Evolutionary conservation across 352 stramenopile species (phyloP).

Genomic region (Aphanomyces cochlioides): DNA sequence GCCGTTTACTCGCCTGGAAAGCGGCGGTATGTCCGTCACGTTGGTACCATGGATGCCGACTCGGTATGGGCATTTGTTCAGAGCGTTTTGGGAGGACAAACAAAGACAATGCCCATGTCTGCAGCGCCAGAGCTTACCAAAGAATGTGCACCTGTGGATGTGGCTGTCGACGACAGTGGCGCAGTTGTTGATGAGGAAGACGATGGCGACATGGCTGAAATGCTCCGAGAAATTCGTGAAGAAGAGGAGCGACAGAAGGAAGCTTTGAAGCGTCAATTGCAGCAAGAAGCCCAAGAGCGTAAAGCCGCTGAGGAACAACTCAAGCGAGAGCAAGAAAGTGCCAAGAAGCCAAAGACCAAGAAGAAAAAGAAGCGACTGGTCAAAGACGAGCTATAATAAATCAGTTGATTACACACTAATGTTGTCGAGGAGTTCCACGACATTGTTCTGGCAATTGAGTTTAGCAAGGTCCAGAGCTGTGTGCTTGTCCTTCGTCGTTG

Average conservation of each 20-base stretch:
- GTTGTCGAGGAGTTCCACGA: constrained; percentile 1
- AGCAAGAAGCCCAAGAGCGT: constrained; percentile 36
- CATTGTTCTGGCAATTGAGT: not conserved
- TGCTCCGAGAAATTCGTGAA: constrained; percentile 68
- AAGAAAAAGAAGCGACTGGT: constrained; percentile 45
- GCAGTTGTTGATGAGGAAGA: constrained; percentile 38
- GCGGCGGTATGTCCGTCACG: constrained; percentile 62
- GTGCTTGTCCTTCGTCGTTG: constrained; percentile 21
- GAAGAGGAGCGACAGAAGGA: constrained; percentile 62
- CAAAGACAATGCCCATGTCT: constrained; percentile 48
- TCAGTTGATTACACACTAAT: not conserved
- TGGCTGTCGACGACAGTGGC: constrained; percentile 48
- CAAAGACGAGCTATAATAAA: constrained; percentile 51
- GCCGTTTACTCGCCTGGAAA: constrained; percentile 74
- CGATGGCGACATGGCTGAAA: constrained; percentile 54
- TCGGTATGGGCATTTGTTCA: constrained; percentile 54
- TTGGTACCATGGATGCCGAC: constrained; percentile 61
- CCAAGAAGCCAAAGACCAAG: constrained; percentile 48
- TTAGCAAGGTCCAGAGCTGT: constrained; percentile 10
- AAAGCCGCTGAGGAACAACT: constrained; percentile 26
- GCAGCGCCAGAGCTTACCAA: constrained; percentile 40
- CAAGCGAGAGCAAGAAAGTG: constrained; percentile 41
- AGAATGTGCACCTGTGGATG: constrained; percentile 47
- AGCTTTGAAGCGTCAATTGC: constrained; percentile 48
- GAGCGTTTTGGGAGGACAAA: constrained; percentile 63